Conservation (phyloP, 1,284 basidiomycete genomes). For the Ganoderma lucidum region DNA sequence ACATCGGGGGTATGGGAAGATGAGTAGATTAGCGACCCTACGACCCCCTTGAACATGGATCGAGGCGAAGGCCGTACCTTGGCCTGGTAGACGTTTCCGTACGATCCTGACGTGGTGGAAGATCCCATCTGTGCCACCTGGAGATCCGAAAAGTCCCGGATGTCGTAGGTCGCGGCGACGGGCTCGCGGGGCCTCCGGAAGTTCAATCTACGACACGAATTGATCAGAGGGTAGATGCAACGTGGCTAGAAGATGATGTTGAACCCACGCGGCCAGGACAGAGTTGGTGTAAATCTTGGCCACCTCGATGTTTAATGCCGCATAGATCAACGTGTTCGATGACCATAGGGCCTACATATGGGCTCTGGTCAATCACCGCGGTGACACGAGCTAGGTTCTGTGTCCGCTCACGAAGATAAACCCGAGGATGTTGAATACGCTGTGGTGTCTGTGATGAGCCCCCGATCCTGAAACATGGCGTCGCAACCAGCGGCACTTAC, state of each 20-base stretch:
- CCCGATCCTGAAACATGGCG: background rate
- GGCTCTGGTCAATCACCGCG: background rate
- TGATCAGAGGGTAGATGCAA: background rate
- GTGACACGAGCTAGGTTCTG: background rate
- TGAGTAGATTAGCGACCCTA: background rate
- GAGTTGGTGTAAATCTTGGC: conserved; percentile 4
- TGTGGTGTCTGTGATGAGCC: background rate
- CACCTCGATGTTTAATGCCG: background rate
- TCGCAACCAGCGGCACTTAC: background rate
- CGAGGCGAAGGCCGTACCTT: background rate
- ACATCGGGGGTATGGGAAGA: background rate
- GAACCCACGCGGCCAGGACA: background rate
- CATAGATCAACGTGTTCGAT: background rate
- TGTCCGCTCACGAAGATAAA: background rate
- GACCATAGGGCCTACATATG: background rate
- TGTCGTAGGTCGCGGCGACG: background rate
- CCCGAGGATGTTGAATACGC: background rate
- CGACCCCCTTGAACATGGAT: background rate
- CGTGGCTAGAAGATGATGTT: background rate
- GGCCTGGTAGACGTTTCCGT: background rate
- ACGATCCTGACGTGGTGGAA: background rate
- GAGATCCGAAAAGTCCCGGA: background rate
- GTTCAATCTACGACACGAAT: background rate
- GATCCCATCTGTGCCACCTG: background rate
- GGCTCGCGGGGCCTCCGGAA: background rate